A percentile compares a stretch with the other conserved stretches of the same genome.
These are phyloP conservation scores for Diaporthe vexans DNA, from an alignment of 2,329 filamentous ascomycete genomes.

Conservation along the genomic window DNA sequence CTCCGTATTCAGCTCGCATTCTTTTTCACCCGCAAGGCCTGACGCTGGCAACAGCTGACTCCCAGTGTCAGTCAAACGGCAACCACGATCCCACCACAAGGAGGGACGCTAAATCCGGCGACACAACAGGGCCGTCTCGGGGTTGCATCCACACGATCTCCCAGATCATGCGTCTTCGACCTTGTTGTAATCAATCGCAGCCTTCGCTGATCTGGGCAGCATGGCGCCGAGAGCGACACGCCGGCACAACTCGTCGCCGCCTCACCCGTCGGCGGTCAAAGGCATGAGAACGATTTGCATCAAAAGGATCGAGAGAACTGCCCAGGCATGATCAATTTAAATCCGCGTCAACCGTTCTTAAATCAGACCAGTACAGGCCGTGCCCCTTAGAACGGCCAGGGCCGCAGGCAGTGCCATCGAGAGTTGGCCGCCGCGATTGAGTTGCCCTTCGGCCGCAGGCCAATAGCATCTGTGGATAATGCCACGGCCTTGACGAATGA, in stretches of 20 bases:
- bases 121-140: not conserved
- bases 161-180: not conserved
- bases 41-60: not conserved
- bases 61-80: not conserved
- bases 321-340: not conserved
- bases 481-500: not conserved
- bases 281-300: not conserved
- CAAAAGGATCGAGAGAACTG: not conserved
- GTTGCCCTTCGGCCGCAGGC: not conserved
- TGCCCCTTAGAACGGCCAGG: not conserved
- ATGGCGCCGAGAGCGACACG: not conserved
- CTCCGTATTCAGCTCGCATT: not conserved
- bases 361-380: not conserved
- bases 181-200: conserved; percentile 1
- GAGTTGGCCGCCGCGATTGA: conserved; percentile 3
- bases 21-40: not conserved
- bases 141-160: not conserved
- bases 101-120: not conserved
- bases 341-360: not conserved
- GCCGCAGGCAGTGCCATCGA: not conserved
- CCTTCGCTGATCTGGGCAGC: not conserved
- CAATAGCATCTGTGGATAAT: not conserved
- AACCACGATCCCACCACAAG: not conserved
- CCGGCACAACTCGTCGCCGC: not conserved
- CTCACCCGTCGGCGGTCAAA: not conserved